Evolutionary conservation across 768 basidiomycete species (phyloP).

Genomic region (Cyathus striatus): DNA sequence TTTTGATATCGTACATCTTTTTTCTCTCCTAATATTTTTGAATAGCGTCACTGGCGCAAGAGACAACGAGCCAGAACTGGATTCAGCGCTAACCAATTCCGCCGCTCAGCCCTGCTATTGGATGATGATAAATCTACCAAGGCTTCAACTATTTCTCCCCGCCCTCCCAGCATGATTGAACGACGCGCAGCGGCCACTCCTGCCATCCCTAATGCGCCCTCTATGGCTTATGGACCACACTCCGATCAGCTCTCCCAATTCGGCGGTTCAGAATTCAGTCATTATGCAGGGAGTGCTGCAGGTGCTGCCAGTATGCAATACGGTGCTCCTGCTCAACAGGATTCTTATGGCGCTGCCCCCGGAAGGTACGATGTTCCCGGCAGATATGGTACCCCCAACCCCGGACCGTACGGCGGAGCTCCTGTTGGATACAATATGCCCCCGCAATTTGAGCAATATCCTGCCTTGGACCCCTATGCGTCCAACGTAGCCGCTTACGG

Average conservation of each 20-base stretch:
- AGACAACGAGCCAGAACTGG: slow-evolving; percentile 24
- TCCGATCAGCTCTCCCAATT: slow-evolving; percentile 7
- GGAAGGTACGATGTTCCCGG: slow-evolving; percentile 1
- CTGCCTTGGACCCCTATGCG: background rate
- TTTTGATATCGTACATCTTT: background rate
- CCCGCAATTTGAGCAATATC: background rate
- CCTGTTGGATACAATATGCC: background rate
- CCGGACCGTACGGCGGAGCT: background rate
- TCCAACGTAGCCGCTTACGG: background rate
- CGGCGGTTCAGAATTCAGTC: background rate
- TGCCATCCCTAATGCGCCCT: slow-evolving; percentile 8
- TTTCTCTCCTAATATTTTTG: background rate
- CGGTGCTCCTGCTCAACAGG: background rate
- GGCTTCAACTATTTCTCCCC: slow-evolving; percentile 13
- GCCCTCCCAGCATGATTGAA: slow-evolving; percentile 26
- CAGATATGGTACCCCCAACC: slow-evolving; percentile 6
- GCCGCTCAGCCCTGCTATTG: slow-evolving; percentile 42
- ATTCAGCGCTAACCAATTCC: slow-evolving; percentile 49
- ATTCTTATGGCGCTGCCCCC: background rate
- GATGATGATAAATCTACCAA: slow-evolving; percentile 19
- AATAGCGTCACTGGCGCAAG: slow-evolving; percentile 30
- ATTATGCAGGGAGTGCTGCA: too few species aligned
- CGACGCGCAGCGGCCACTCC: slow-evolving; percentile 16
- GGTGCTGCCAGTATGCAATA: too few species aligned
- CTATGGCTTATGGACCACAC: slow-evolving; percentile 12